phyloP scores from a whole-genome alignment of 148 eudicot species.

The Diospyros kaki region DNA sequence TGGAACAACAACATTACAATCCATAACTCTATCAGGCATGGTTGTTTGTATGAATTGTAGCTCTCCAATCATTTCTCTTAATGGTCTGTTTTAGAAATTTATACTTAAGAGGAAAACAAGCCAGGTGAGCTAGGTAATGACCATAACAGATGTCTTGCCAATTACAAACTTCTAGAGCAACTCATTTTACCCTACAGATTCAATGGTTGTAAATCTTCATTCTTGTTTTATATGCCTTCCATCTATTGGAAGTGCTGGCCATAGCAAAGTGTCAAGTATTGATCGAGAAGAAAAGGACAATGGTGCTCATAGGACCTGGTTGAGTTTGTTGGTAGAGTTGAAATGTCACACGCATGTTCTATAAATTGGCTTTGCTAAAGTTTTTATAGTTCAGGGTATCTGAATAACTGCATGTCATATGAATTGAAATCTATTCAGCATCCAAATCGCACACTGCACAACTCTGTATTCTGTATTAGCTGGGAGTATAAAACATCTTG shows the following conservation, averaged over 20 bases:
- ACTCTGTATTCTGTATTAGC: background rate
- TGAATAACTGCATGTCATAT: background rate
- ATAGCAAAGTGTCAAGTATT: background rate
- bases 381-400: background rate
- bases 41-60: no score
- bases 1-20: no score
- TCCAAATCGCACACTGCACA: background rate
- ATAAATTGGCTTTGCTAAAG: background rate
- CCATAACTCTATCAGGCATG: no score
- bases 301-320: background rate
- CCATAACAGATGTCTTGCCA: no score
- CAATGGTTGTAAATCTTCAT: background rate
- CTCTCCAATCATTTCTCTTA: no score
- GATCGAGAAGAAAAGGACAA: background rate
- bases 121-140: no score
- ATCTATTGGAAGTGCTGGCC: background rate
- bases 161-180: no score
- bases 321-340: constrained; percentile 7
- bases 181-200: background rate
- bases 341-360: background rate
- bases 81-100: no score
- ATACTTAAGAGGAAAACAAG: no score
- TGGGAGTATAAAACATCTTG: background rate
- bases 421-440: background rate
- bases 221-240: background rate